Evolutionary conservation across 768 basidiomycete species (phyloP).

Genomic region (Termitomyces sp.): DNA sequence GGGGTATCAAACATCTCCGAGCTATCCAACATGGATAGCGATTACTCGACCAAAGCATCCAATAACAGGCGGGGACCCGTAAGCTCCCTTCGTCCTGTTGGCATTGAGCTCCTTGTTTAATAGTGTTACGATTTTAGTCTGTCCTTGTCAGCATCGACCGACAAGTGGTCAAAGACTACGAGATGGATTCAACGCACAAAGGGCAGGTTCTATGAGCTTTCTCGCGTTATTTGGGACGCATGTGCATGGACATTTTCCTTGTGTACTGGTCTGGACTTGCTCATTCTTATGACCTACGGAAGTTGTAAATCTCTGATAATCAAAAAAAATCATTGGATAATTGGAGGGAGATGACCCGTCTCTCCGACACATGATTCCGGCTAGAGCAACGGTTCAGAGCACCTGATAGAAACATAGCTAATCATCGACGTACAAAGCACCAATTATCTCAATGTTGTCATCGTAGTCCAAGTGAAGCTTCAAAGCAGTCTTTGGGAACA

Average conservation of each 20-base stretch:
- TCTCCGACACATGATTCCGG: too few species aligned
- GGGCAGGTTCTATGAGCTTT: not conserved
- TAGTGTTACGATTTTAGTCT: conserved; percentile 1
- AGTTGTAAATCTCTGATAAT: not conserved
- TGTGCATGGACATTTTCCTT: not conserved
- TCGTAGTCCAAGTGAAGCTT: too few species aligned
- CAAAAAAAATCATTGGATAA: not conserved
- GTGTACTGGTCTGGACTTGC: not conserved
- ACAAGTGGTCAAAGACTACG: conserved; percentile 10
- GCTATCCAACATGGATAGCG: conserved; percentile 2
- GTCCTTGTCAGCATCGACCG: conserved; percentile 15
- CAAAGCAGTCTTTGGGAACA: too few species aligned
- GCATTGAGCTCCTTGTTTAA: not conserved
- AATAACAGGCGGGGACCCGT: not conserved
- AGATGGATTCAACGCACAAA: not conserved
- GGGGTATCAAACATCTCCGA: conserved; percentile 15
- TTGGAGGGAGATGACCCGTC: too few species aligned
- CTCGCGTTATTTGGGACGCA: not conserved
- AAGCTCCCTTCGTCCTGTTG: not conserved
- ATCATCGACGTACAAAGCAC: too few species aligned
- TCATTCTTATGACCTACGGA: not conserved
- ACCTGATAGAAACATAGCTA: too few species aligned
- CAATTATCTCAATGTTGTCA: too few species aligned
- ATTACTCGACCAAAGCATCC: not conserved
- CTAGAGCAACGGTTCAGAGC: too few species aligned